A percentile compares a stretch with the other conserved stretches of the same genome.
These are phyloP conservation scores for Achaetomiella virescens DNA, from an alignment of 495 filamentous ascomycete species.

Conservation along the genomic window DNA sequence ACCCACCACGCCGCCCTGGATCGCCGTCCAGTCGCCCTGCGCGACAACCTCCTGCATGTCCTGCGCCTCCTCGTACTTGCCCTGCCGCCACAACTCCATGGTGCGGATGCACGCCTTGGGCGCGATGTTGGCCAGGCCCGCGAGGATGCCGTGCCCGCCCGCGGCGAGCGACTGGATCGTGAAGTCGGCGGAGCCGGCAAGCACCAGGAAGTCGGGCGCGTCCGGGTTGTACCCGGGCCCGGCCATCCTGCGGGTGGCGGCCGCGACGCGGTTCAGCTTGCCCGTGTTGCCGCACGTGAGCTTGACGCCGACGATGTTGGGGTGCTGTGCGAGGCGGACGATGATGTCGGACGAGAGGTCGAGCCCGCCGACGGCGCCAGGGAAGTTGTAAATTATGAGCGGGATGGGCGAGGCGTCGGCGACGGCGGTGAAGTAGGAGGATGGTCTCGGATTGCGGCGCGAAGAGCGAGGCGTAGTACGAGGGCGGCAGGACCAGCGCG, in stretches of 20 bases:
- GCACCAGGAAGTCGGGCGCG: slow-evolving; percentile 59
- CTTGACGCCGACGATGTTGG: slow-evolving; percentile 87
- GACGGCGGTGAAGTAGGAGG: slow-evolving; percentile 69
- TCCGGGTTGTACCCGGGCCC: slow-evolving; percentile 46
- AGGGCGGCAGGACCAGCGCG: slow-evolving; percentile 78
- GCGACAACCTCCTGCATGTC: slow-evolving; percentile 74
- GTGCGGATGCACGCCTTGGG: slow-evolving; percentile 69
- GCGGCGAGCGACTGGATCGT: slow-evolving; percentile 74
- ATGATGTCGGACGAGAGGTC: slow-evolving; percentile 81
- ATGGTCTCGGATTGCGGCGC: slow-evolving; percentile 58
- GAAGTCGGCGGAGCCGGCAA: slow-evolving; percentile 89
- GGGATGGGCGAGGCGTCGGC: slow-evolving; percentile 79
- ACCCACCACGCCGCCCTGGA: slow-evolving; percentile 78
- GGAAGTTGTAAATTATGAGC: slow-evolving; percentile 91
- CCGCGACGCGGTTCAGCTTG: slow-evolving; percentile 76
- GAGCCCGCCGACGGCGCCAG: slow-evolving; percentile 70
- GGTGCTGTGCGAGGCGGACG: slow-evolving; percentile 63
- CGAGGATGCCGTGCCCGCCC: slow-evolving; percentile 83
- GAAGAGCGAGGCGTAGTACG: slow-evolving; percentile 70
- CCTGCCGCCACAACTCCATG: slow-evolving; percentile 63
- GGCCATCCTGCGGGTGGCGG: slow-evolving; percentile 61
- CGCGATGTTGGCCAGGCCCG: slow-evolving; percentile 76
- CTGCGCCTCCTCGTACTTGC: slow-evolving; percentile 66
- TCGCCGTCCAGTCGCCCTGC: slow-evolving; percentile 79
- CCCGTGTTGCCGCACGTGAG: slow-evolving; percentile 93